A percentile compares a stretch with the other conserved stretches of the same genome.
Evolutionary conservation across 2,329 filamentous ascomycete genomes (phyloP).

Genomic region (Polychaeton citri): DNA sequence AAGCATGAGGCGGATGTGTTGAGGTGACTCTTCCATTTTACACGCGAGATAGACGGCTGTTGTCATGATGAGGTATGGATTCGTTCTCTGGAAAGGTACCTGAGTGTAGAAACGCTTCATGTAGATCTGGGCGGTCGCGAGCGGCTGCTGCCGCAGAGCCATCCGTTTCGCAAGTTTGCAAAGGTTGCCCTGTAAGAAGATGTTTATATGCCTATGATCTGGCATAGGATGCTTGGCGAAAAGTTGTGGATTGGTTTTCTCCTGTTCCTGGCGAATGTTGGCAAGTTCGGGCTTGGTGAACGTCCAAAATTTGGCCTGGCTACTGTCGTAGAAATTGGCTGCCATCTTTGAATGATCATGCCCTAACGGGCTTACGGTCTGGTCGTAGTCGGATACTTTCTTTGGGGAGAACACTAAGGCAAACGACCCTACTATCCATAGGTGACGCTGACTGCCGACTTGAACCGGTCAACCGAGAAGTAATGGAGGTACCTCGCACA

Average conservation of each 20-base stretch:
- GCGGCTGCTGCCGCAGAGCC: conserved; percentile 73
- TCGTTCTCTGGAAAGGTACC: conserved; percentile 82
- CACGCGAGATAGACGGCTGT: conserved; percentile 90
- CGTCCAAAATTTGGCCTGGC: conserved; percentile 79
- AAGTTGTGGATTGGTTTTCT: conserved; percentile 55
- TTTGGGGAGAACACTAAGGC: too few species aligned
- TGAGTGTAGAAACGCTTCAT: conserved; percentile 86
- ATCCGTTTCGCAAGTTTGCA: conserved; percentile 73
- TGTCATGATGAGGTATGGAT: conserved; percentile 84
- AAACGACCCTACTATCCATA: too few species aligned
- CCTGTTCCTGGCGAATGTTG: conserved; percentile 60
- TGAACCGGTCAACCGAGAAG: too few species aligned
- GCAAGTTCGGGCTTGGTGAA: conserved; percentile 73
- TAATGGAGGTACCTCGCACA: too few species aligned
- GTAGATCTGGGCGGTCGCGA: conserved; percentile 91
- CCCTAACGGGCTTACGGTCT: too few species aligned
- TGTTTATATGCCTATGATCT: conserved; percentile 67
- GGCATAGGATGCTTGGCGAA: conserved; percentile 72
- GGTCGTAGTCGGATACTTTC: too few species aligned
- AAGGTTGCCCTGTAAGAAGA: conserved; percentile 84
- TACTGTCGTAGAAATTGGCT: conserved; percentile 93
- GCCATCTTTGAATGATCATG: conserved; percentile 70
- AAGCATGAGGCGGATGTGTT: conserved; percentile 85
- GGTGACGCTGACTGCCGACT: too few species aligned
- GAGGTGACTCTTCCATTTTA: conserved; percentile 95